Evolutionary conservation across 129 eudicot genomes (phyloP).

Genomic region (Artemisia tridentata): DNA sequence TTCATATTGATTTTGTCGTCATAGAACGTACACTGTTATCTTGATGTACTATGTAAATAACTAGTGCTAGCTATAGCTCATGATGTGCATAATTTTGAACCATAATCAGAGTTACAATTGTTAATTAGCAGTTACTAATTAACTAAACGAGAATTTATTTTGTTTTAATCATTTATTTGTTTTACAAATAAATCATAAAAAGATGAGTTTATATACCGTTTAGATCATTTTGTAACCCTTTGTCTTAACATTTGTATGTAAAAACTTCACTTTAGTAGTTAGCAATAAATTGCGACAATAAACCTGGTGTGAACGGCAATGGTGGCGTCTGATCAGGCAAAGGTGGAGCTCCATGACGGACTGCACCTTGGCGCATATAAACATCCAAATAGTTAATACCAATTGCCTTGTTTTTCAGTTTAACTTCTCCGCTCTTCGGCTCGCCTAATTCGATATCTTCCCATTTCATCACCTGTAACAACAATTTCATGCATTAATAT

Average conservation of each 20-base stretch:
- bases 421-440: conserved; percentile 55
- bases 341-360: neutral
- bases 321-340: conserved; percentile 22
- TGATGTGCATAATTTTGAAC: too few relatives aligned
- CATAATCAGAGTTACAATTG: too few relatives aligned
- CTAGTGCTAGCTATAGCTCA: conserved; percentile 3
- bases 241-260: too few relatives aligned
- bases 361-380: conserved; percentile 40
- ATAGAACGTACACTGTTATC: neutral
- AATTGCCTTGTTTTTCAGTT: conserved; percentile 49
- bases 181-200: too few relatives aligned
- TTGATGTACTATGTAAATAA: neutral
- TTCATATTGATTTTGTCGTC: neutral
- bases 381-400: conserved; percentile 53
- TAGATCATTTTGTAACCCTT: too few relatives aligned
- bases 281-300: too few relatives aligned
- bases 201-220: too few relatives aligned
- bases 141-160: too few relatives aligned
- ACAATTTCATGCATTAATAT: neutral
- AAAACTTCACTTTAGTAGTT: too few relatives aligned
- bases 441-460: conserved; percentile 52
- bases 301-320: conserved; percentile 38
- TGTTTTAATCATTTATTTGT: too few relatives aligned
- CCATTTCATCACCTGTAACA: neutral
- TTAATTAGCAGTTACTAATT: too few relatives aligned